Evolutionary conservation across 2,329 filamentous ascomycete species (phyloP).

Genomic region (Leptodontidium sp.): DNA sequence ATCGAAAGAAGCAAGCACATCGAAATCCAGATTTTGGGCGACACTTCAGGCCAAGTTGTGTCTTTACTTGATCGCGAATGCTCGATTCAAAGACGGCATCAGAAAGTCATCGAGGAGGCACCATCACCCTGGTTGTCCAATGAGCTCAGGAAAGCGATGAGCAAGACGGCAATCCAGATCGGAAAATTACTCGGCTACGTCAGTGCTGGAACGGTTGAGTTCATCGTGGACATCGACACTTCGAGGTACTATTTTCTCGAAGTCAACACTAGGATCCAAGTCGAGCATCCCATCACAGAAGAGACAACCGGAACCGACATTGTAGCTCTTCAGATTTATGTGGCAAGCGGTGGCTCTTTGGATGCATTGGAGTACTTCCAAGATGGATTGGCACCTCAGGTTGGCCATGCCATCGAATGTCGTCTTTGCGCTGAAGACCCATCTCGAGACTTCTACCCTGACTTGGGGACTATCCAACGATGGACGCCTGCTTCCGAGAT

Average conservation of each 20-base stretch:
- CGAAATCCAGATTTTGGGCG: constrained; percentile 74
- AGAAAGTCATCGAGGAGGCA: constrained; percentile 73
- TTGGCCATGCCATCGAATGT: constrained; percentile 53
- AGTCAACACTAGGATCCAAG: constrained; percentile 39
- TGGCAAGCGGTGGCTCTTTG: constrained; percentile 42
- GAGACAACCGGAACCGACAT: constrained; percentile 36
- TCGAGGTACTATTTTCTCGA: constrained; percentile 52
- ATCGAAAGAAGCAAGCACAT: constrained; percentile 67
- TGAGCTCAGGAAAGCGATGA: too few relatives aligned
- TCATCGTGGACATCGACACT: constrained; percentile 64
- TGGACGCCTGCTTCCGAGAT: too few relatives aligned
- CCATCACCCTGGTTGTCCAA: background rate
- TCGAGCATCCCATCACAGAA: constrained; percentile 40
- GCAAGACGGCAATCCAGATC: constrained; percentile 46
- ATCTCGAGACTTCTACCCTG: too few relatives aligned
- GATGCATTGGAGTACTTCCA: too few relatives aligned
- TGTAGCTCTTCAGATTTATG: constrained; percentile 45
- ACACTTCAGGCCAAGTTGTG: constrained; percentile 62
- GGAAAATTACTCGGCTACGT: constrained; percentile 3
- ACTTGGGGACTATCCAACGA: too few relatives aligned
- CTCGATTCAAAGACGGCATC: constrained; percentile 71
- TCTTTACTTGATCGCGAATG: constrained; percentile 73
- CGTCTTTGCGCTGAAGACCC: too few relatives aligned
- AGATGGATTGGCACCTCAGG: constrained; percentile 33
- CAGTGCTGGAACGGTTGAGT: constrained; percentile 66